phyloP scores from a whole-genome alignment of 1,284 basidiomycete species.

The Schizophyllum amplum region DNA sequence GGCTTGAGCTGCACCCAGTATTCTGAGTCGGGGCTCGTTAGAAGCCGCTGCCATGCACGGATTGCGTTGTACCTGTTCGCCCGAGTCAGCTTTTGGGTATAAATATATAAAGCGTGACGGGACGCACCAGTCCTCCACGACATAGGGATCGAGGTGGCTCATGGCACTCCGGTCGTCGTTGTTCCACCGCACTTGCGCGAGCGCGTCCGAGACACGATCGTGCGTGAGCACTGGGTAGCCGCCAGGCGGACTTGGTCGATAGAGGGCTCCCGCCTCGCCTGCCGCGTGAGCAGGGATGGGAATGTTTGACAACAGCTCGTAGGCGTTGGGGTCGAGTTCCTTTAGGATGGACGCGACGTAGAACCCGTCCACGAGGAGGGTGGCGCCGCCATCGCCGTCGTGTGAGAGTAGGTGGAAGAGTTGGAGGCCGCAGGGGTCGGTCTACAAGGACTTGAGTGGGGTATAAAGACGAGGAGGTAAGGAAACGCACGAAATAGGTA shows the following conservation, averaged over 20 bases:
- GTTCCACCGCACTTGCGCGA: conserved; percentile 87
- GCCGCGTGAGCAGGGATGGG: conserved; percentile 84
- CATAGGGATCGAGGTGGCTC: conserved; percentile 43
- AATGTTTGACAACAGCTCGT: conserved; percentile 62
- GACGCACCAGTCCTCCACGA: conserved; percentile 65
- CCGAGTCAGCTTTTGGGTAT: conserved; percentile 11
- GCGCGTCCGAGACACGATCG: conserved; percentile 49
- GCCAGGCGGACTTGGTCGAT: conserved; percentile 48
- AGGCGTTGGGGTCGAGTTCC: conserved; percentile 66
- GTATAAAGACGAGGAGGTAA: conserved; percentile 1
- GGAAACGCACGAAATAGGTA: conserved; percentile 75
- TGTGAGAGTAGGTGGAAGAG: conserved; percentile 93
- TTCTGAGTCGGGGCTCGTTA: conserved; percentile 78
- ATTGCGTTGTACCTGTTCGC: conserved; percentile 73
- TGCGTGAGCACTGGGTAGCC: conserved; percentile 71
- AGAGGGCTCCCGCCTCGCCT: conserved; percentile 62
- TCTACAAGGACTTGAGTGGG: conserved; percentile 32
- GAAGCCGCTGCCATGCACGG: conserved; percentile 66
- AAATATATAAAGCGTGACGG: neutral
- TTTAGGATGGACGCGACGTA: conserved; percentile 79
- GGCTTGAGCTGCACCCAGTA: conserved; percentile 87
- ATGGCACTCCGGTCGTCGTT: conserved; percentile 89
- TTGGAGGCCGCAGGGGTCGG: conserved; percentile 89
- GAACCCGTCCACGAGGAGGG: conserved; percentile 92
- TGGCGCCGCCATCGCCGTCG: conserved; percentile 77